Base-by-base conservation (phyloP, 805 yeast species). In the Spathaspora sp. region DNA sequence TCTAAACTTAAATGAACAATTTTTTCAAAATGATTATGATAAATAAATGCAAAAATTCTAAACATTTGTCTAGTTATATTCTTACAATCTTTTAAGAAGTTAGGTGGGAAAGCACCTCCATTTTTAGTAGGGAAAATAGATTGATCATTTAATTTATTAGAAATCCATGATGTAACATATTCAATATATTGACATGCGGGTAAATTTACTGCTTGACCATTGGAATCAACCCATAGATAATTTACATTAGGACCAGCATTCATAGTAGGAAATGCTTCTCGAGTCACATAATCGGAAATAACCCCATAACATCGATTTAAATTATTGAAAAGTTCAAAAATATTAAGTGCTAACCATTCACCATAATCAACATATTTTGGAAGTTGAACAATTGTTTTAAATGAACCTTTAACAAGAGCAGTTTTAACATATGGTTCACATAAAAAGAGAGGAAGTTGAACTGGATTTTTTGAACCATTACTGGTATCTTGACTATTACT, bases 131-230 rank as follows among this genome's bases (percentile, higher is more conserved):
- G 99, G 63, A 94, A 94, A 1, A 89, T 75, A 5, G 87, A 77
- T 64, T 91, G 96, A 69, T 94, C 99, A 58, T 89, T 91, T 43
- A 94, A 78, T 65, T 91, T 92, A 60, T 83, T 83, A 53, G 86
- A 83, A 53, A 93, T 89, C 97, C 97, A 92, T 8, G 94, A 82
- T 55, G 92, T 74, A 1, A 94, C 97, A 63, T 86, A 85, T 56
- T 94, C 98, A 49, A 94, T 93, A 68, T 93, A 94, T 57, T 91
- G 96, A 55, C 84, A 78, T 1, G 99, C 98, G 5, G 98, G 97
- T 28, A 94, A 77, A 49, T 91, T 87, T 14, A 89, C 82, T 7
- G 93, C 82, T 66, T 90, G 89, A 46, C 88, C 89, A 46, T 64
- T 64, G 51, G 85, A 81, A 67, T 89, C 96, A 18, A 90, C 80